These are phyloP conservation scores for Striga hermonthica DNA, from an alignment of 305 asterid species.

Conservation along the genomic window DNA sequence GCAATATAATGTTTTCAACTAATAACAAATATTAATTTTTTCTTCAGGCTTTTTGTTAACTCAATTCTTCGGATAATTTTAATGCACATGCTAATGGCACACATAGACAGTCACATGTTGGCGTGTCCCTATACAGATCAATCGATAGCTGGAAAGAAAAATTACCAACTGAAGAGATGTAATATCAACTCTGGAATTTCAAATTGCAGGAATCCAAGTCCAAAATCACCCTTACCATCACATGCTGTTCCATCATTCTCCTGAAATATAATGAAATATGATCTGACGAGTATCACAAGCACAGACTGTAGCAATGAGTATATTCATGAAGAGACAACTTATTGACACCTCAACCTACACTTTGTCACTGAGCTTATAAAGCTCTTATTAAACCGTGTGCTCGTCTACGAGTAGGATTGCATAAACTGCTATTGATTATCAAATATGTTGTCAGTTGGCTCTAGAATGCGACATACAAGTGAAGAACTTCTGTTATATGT, in stretches of 20 bases:
- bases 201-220: conserved; percentile 46
- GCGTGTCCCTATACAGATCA: conserved; percentile 24
- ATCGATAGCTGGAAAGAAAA: conserved; percentile 28
- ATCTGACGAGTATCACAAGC: conserved; percentile 25
- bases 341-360: conserved; percentile 31
- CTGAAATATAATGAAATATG: conserved; percentile 37
- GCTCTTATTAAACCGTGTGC: conserved; percentile 29
- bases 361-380: conserved; percentile 30
- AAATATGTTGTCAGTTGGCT: conserved; percentile 25
- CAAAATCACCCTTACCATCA: conserved; percentile 35
- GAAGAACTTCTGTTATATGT: conserved; percentile 11
- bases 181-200: conserved; percentile 66
- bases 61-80: neutral
- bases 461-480: conserved; percentile 13
- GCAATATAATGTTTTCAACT: too few species aligned
- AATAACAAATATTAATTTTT: too few species aligned
- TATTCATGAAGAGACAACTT: conserved; percentile 18
- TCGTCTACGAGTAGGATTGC: conserved; percentile 30
- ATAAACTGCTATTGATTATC: conserved; percentile 11
- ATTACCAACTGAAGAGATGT: conserved; percentile 51
- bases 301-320: conserved; percentile 21
- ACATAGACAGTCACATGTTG: neutral
- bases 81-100: conserved; percentile 7
- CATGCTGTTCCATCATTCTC: conserved; percentile 41
- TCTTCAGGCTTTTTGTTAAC: too few species aligned